A percentile compares a stretch with the other conserved stretches of the same genome.
These are phyloP conservation scores for Mortierella antarctica DNA, from an alignment of 192 early-diverging fungal genomes.

Conservation along the genomic window DNA sequence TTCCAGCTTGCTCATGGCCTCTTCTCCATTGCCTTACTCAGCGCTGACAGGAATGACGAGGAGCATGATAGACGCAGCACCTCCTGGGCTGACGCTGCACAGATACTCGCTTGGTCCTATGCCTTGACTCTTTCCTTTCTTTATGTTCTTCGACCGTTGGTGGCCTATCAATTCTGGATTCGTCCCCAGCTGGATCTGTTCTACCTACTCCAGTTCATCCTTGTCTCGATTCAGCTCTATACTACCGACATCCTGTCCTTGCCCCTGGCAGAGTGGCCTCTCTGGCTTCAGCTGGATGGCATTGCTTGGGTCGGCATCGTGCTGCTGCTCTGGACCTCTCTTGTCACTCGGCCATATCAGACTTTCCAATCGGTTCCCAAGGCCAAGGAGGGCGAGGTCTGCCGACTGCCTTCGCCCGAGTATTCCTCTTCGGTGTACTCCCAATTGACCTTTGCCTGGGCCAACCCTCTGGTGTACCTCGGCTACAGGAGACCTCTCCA, in stretches of 20 bases:
- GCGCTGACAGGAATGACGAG: background rate
- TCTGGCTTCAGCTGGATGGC: slow-evolving; percentile 29
- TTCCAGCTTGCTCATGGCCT: slow-evolving; percentile 38
- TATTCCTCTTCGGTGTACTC: slow-evolving; percentile 50
- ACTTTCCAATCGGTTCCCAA: background rate
- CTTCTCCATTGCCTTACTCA: slow-evolving; percentile 25
- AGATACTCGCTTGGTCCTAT: slow-evolving; percentile 29
- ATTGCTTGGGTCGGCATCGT: slow-evolving; percentile 12
- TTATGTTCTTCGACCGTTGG: slow-evolving; percentile 10
- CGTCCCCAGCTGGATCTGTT: slow-evolving; percentile 47
- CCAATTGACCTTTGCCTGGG: slow-evolving; percentile 51
- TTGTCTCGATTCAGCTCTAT: slow-evolving; percentile 15
- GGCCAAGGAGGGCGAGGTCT: slow-evolving; percentile 12
- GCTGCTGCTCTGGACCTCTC: slow-evolving; percentile 25
- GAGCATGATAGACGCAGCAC: background rate
- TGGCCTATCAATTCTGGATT: slow-evolving; percentile 42
- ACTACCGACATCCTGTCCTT: slow-evolving; percentile 6
- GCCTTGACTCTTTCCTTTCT: slow-evolving; percentile 20
- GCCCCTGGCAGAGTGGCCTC: slow-evolving; percentile 16
- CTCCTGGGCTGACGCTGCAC: slow-evolving; percentile 1
- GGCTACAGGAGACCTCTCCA: slow-evolving; percentile 68
- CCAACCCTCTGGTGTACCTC: slow-evolving; percentile 50
- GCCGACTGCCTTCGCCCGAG: slow-evolving; percentile 32
- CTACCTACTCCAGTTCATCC: slow-evolving; percentile 14
- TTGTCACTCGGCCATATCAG: slow-evolving; percentile 30